Base-by-base conservation (phyloP, 306 rosid genomes). In the Mimosa bimucronata region DNA sequence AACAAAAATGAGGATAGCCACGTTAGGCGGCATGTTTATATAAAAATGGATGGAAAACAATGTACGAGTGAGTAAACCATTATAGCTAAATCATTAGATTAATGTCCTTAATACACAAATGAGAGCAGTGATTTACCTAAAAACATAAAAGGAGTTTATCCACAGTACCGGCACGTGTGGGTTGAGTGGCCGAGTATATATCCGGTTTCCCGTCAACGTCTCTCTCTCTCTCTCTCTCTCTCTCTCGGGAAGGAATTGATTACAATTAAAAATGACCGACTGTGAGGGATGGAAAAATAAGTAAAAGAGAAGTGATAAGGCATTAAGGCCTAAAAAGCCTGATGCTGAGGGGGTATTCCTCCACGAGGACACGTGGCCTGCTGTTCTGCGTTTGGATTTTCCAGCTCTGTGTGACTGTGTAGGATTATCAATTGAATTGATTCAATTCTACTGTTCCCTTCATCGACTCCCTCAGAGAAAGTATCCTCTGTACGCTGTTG, bases 81-180 rank as follows among this genome's bases (percentile, higher is more conserved):
- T 57, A 25, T 37, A 41, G 19, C 30, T 70, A 66, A 77, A 84
- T 53, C 37, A 82, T 74, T 7, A 34, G 80, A n/a, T 38, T 26
- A 26, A 34, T 12, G 21, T 6, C 34, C 73, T 14, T 16, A 48
- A 16, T 48, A 15, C 8, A 34, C 5, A 6, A 34, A 6, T 65
- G 19, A 77, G 37, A 19, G 9, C 6, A 3, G 25, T 61, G 34
- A 28, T 61, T 28, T 28, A 61, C 67, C 67, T 1, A 26, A 12
- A 13, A 28, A 1, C 14, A 57, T 21, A 9, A 57, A 57, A 21
- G 13, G 38, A 1, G 19, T 61, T 71, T 58, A 85, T 80, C 69
- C 48, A 9, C 29, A 25, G 42, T 74, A 85, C 89, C 55, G 83
- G 84, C 92, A 86, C 84, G 87, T 86, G 88, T 46, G 64, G 6